Conservation (phyloP, 2,329 filamentous ascomycete genomes). For the Xylariales sp. region DNA sequence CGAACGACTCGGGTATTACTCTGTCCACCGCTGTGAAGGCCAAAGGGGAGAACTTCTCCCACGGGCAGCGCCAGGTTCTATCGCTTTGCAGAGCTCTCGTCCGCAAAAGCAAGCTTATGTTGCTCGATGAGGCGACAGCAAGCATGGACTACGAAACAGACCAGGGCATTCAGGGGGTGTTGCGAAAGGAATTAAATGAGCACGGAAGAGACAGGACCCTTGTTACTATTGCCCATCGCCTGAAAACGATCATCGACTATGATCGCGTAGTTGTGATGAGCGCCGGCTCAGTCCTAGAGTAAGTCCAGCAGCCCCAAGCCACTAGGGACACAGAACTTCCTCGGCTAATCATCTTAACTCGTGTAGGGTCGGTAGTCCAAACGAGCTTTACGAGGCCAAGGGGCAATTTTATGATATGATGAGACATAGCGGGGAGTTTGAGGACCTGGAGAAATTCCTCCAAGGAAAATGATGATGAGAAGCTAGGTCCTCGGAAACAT, state of each 20-base stretch:
- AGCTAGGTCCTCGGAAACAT: background rate
- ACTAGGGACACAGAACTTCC: background rate
- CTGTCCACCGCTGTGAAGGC: constrained; percentile 62
- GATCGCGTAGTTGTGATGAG: constrained; percentile 69
- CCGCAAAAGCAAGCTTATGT: constrained; percentile 65
- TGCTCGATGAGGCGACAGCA: constrained; percentile 69
- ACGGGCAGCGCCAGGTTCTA: constrained; percentile 68
- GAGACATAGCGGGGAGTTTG: constrained; percentile 64
- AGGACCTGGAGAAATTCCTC: constrained; percentile 55
- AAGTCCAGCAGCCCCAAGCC: constrained; percentile 41
- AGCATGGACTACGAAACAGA: constrained; percentile 71
- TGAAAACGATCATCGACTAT: constrained; percentile 70
- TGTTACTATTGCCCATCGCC: constrained; percentile 68
- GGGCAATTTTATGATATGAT: constrained; percentile 67
- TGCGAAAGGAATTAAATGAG: constrained; percentile 61
- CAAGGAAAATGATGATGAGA: constrained; percentile 12
- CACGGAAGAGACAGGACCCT: constrained; percentile 61
- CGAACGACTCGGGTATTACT: constrained; percentile 49
- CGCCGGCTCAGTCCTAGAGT: constrained; percentile 65
- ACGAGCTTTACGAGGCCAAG: constrained; percentile 57
- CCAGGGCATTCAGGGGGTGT: constrained; percentile 64
- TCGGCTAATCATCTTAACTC: constrained; percentile 32
- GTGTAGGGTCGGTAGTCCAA: constrained; percentile 58
- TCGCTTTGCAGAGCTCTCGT: constrained; percentile 68
- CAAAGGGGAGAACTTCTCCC: constrained; percentile 66